phyloP scores from a whole-genome alignment of 805 yeast species.

The Candida boidinii region DNA sequence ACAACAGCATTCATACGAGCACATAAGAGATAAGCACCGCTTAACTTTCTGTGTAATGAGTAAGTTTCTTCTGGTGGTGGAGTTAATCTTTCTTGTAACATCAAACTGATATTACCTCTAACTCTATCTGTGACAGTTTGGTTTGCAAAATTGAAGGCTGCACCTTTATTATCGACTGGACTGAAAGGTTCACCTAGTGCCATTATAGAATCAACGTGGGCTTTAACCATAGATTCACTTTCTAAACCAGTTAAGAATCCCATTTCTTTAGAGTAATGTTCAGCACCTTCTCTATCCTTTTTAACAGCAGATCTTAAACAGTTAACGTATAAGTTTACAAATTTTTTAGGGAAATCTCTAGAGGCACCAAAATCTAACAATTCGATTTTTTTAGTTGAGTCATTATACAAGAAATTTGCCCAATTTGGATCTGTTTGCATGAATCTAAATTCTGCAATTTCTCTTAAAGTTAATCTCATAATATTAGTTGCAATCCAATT shows the following conservation, averaged over 20 bases:
- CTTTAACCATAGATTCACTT: conserved; percentile 76
- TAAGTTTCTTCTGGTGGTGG: conserved; percentile 99
- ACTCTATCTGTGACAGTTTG: conserved; percentile 96
- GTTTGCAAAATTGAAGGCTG: conserved; percentile 58
- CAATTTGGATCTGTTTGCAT: conserved; percentile 99
- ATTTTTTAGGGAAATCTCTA: conserved; percentile 62
- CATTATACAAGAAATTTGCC: conserved; percentile 92
- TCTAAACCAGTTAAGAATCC: conserved; percentile 93
- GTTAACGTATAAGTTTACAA: conserved; percentile 59
- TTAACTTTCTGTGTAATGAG: conserved; percentile 88
- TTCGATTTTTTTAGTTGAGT: conserved; percentile 63
- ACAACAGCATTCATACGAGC: conserved; percentile 77
- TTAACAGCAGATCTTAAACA: conserved; percentile 69
- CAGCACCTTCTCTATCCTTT: conserved; percentile 57
- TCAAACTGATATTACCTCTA: conserved; percentile 74
- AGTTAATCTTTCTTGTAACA: conserved; percentile 84
- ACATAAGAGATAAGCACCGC: conserved; percentile 89
- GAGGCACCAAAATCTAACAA: conserved; percentile 95
- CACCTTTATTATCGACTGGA: conserved; percentile 36
- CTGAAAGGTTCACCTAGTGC: conserved; percentile 91
- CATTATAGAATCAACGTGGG: conserved; percentile 86
- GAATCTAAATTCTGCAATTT: conserved; percentile 74
- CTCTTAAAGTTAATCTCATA: conserved; percentile 79
- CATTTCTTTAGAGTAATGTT: conserved; percentile 55
- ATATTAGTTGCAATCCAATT: conserved; percentile 79